These are phyloP conservation scores for Brassica hybrid DNA, from an alignment of 441 rosid species.

Conservation along the genomic window DNA sequence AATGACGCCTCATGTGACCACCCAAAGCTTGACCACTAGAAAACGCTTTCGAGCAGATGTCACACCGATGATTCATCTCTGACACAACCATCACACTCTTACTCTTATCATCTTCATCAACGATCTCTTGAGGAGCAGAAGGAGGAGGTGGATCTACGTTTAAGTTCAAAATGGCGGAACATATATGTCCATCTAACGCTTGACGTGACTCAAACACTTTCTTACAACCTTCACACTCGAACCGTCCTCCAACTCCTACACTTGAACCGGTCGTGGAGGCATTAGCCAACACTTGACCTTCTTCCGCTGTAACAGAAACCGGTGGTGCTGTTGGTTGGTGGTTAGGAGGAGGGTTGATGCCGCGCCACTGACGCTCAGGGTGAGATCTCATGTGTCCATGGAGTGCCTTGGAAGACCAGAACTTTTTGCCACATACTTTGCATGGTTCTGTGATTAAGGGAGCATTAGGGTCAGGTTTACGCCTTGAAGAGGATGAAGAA, in stretches of 20 bases:
- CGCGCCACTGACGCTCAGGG: constrained; percentile 90
- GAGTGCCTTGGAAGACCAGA: constrained; percentile 77
- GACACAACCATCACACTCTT: constrained; percentile 39
- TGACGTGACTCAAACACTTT: constrained; percentile 77
- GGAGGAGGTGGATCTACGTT: constrained; percentile 30
- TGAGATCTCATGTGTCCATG: constrained; percentile 96
- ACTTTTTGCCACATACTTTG: constrained; percentile 73
- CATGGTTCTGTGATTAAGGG: constrained; percentile 72
- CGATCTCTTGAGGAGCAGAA: constrained; percentile 2
- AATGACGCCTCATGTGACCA: constrained; percentile 87
- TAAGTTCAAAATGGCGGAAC: constrained; percentile 54
- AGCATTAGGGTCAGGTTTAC: constrained; percentile 52
- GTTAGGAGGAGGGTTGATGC: constrained; percentile 68
- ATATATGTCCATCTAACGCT: constrained; percentile 71
- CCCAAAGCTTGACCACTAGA: constrained; percentile 84
- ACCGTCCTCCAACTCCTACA: constrained; percentile 21
- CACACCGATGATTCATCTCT: constrained; percentile 56
- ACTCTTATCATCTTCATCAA: no score
- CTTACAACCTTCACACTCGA: constrained; percentile 78
- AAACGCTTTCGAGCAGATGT: constrained; percentile 64
- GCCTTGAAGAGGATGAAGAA: constrained; percentile 36
- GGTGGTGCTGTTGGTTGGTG: constrained; percentile 21
- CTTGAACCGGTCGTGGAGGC: neutral
- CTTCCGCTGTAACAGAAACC: constrained; percentile 27
- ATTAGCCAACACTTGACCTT: constrained; percentile 64